phyloP scores from a whole-genome alignment of 2,329 filamentous ascomycete genomes.

The Stagonosporopsis tanaceti region DNA sequence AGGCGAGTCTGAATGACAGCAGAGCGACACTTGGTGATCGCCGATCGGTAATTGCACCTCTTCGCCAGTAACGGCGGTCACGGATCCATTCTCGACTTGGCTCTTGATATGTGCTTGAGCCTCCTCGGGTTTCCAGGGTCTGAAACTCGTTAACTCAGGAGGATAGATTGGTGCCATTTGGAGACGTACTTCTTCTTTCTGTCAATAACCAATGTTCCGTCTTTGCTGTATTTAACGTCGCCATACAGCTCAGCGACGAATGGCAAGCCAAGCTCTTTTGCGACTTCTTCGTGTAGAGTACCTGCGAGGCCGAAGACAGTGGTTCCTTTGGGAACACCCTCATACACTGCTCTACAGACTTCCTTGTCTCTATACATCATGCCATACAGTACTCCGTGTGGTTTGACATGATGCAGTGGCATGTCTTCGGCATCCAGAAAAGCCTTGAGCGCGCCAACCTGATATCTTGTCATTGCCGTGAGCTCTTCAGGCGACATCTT shows the following conservation, averaged over 20 bases:
- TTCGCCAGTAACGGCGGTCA: constrained; percentile 54
- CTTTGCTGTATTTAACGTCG: constrained; percentile 63
- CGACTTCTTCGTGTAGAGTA: constrained; percentile 63
- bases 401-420: constrained; percentile 68
- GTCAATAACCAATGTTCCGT: constrained; percentile 63
- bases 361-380: constrained; percentile 64
- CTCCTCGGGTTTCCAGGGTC: constrained; percentile 54
- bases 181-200: constrained; percentile 62
- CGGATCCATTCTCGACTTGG: constrained; percentile 52
- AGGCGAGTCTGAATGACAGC: constrained; percentile 56
- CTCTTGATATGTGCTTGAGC: constrained; percentile 51
- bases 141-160: constrained; percentile 20
- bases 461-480: constrained; percentile 67
- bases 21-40: constrained; percentile 53
- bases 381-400: constrained; percentile 67
- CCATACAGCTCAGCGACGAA: constrained; percentile 65
- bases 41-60: constrained; percentile 52
- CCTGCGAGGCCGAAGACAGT: constrained; percentile 64
- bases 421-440: constrained; percentile 66
- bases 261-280: constrained; percentile 60
- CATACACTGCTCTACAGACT: constrained; percentile 61
- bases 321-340: constrained; percentile 59
- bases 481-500: constrained; percentile 65
- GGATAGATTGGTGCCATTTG: background rate
- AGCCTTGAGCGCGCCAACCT: constrained; percentile 68